Percentiles rank a stretch among this genome's conserved stretches.
Evolutionary conservation across 768 basidiomycete species (phyloP).

Genomic region (Leccinum olivaceopallidum): DNA sequence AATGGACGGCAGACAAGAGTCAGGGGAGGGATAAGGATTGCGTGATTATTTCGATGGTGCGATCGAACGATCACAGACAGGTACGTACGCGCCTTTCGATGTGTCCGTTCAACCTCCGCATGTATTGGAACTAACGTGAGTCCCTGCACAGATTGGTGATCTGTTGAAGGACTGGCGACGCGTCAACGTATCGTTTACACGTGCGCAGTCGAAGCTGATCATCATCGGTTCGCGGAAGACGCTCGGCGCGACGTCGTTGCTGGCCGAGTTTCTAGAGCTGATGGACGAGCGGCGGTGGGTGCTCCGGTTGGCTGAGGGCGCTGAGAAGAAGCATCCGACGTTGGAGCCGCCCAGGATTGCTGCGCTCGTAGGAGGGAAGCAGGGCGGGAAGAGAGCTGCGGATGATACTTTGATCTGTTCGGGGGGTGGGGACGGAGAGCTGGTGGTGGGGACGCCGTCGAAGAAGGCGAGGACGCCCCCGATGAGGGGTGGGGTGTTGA

Average conservation of each 20-base stretch:
- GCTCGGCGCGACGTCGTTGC: slow-evolving; percentile 56
- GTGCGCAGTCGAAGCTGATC: slow-evolving; percentile 87
- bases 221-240: slow-evolving; percentile 89
- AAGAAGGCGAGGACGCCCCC: slow-evolving; percentile 39
- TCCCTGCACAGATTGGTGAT: slow-evolving; percentile 70
- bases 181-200: slow-evolving; percentile 96
- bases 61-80: slow-evolving; percentile 76
- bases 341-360: slow-evolving; percentile 18
- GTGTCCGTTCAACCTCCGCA: neutral
- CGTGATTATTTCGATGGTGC: slow-evolving; percentile 89
- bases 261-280: slow-evolving; percentile 74
- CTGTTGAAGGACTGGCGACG: slow-evolving; percentile 94
- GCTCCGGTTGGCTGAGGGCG: slow-evolving; percentile 51
- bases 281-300: slow-evolving; percentile 79
- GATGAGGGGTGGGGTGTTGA: slow-evolving; percentile 46
- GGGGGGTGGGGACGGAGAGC: neutral
- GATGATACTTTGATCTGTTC: neutral
- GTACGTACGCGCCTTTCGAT: slow-evolving; percentile 43
- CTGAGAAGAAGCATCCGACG: slow-evolving; percentile 52
- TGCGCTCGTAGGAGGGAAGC: slow-evolving; percentile 10
- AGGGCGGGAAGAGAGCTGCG: slow-evolving; percentile 16
- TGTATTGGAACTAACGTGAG: neutral
- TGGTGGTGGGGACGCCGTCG: slow-evolving; percentile 19
- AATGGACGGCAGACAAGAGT: slow-evolving; percentile 89
- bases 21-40: slow-evolving; percentile 97